A percentile compares a stretch with the other conserved stretches of the same genome.
Evolutionary conservation across 164 flowering plant genomes (phyloP).

Genomic region (Aristolochia fimbriata): DNA sequence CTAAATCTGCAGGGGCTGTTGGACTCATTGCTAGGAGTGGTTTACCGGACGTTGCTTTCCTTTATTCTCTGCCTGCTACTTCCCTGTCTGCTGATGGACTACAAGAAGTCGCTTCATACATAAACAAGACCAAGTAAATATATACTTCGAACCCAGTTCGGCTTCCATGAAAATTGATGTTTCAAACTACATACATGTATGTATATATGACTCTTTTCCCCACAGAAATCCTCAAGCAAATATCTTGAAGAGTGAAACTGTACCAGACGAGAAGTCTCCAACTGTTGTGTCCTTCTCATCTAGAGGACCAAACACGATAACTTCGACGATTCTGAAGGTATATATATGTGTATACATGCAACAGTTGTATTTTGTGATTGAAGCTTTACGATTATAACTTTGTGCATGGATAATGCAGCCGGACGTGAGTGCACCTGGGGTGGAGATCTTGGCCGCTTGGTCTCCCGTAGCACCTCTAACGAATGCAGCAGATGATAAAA

Average conservation of each 20-base stretch:
- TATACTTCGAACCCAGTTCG: background rate
- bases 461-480: constrained; percentile 21
- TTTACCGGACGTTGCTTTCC: background rate
- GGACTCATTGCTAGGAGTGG: background rate
- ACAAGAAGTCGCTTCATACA: background rate
- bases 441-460: constrained; percentile 46
- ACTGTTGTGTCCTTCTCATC: constrained; percentile 37
- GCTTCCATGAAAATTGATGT: too few relatives aligned
- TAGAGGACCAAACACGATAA: constrained; percentile 36
- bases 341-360: too few relatives aligned
- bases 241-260: background rate
- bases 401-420: constrained; percentile 28
- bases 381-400: too few relatives aligned
- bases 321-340: constrained; percentile 34
- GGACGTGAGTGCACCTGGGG: constrained; percentile 57
- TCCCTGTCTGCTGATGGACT: background rate
- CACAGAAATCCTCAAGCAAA: background rate
- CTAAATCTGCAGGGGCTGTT: background rate
- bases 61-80: background rate
- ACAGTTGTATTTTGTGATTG: too few relatives aligned
- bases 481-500: constrained; percentile 10
- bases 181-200: background rate
- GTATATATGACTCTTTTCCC: background rate
- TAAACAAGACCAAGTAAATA: background rate
- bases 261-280: constrained; percentile 26